These are phyloP conservation scores for Lepidopterella palustris DNA, from an alignment of 495 filamentous ascomycete species.

Conservation along the genomic window DNA sequence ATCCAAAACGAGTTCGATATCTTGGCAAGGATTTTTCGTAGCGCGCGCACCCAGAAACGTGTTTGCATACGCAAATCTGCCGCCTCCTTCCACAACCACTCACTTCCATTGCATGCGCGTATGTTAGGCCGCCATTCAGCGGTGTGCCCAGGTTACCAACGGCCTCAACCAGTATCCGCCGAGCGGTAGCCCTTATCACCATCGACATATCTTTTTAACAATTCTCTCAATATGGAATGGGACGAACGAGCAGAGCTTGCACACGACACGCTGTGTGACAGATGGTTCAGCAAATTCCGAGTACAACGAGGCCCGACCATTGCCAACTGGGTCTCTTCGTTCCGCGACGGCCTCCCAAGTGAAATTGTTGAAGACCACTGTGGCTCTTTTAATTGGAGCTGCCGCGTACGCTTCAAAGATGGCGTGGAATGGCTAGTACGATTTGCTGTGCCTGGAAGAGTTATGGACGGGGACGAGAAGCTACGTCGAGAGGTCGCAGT, in stretches of 20 bases:
- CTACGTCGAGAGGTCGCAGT: slow-evolving; percentile 10
- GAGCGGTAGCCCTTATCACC: background rate
- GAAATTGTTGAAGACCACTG: slow-evolving; percentile 6
- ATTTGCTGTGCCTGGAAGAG: slow-evolving; percentile 9
- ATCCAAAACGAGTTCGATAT: background rate
- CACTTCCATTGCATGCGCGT: too few relatives aligned
- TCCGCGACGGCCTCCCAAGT: slow-evolving; percentile 4
- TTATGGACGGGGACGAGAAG: slow-evolving; percentile 13
- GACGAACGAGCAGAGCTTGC: background rate
- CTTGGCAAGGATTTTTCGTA: background rate
- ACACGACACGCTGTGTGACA: background rate
- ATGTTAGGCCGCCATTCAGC: too few relatives aligned
- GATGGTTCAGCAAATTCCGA: background rate
- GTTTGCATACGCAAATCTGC: too few relatives aligned
- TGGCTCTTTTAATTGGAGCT: slow-evolving; percentile 14
- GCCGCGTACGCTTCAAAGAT: slow-evolving; percentile 9
- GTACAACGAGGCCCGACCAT: background rate
- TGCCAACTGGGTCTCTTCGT: slow-evolving; percentile 7
- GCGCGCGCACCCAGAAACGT: too few relatives aligned
- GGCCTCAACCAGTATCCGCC: background rate
- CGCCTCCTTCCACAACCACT: background rate
- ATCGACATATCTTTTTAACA: background rate
- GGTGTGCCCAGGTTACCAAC: background rate
- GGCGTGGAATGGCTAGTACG: slow-evolving; percentile 9
- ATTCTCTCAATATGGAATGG: background rate